Percentiles rank a stretch among this genome's conserved stretches.
Conservation (phyloP, 2,329 filamentous ascomycete genomes). For the Alternaria longipes region DNA sequence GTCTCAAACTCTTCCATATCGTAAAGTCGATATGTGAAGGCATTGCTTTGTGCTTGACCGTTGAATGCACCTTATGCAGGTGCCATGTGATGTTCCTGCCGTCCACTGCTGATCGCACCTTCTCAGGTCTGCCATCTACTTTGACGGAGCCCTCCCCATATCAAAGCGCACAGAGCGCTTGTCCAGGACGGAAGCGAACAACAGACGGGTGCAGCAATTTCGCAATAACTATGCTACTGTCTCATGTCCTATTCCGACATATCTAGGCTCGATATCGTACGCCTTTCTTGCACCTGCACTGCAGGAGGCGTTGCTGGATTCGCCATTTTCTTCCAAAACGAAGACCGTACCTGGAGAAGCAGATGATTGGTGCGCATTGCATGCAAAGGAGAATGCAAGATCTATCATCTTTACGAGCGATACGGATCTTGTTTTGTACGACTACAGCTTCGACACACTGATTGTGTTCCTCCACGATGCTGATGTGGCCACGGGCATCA, state of each 20-base stretch:
- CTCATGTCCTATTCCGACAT: constrained; percentile 40
- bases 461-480: constrained; percentile 77
- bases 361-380: constrained; percentile 78
- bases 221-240: constrained; percentile 46
- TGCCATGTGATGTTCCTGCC: constrained; percentile 18
- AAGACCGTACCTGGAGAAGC: constrained; percentile 83
- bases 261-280: constrained; percentile 56
- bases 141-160: constrained; percentile 81
- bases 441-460: constrained; percentile 68
- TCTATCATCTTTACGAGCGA: constrained; percentile 81
- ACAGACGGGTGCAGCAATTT: constrained; percentile 64
- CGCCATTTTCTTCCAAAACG: constrained; percentile 53
- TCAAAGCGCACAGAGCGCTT: constrained; percentile 71
- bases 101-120: constrained; percentile 31
- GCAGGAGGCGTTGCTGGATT: constrained; percentile 71
- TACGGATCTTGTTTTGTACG: constrained; percentile 82
- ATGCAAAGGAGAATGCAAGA: constrained; percentile 64
- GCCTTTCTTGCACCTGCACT: constrained; percentile 81
- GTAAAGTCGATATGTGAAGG: constrained; percentile 1
- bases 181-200: constrained; percentile 66
- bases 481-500: constrained; percentile 49
- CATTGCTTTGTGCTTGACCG: constrained; percentile 19
- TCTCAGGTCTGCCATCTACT: constrained; percentile 71
- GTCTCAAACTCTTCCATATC: constrained; percentile 10
- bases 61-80: constrained; percentile 18